Conservation (phyloP, 345 rosid genomes). For the Rhizophora apiculata region DNA sequence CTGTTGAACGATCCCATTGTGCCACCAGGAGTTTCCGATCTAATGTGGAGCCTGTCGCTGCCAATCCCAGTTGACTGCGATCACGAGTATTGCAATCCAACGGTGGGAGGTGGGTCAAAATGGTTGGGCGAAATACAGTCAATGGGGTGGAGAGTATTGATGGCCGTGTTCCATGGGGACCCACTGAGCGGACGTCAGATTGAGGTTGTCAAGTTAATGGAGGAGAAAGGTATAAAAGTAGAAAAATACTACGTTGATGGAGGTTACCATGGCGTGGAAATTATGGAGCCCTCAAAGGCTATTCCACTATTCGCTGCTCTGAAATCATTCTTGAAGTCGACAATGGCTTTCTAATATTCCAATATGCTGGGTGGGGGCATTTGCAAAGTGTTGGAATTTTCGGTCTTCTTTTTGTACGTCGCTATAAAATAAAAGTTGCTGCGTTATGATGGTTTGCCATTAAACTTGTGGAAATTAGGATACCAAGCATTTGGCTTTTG, state of each 20-base stretch:
- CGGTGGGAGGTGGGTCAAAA: conserved; percentile 27
- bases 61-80: conserved; percentile 39
- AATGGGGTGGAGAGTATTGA: conserved; percentile 26
- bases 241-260: conserved; percentile 27
- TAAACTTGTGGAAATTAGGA: too few relatives aligned
- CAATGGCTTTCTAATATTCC: too few relatives aligned
- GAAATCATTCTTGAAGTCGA: conserved; percentile 14
- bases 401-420: too few relatives aligned
- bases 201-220: conserved; percentile 35
- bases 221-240: conserved; percentile 39
- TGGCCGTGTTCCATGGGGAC: conserved; percentile 42
- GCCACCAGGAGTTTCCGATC: conserved; percentile 22
- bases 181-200: conserved; percentile 51
- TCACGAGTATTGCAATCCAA: conserved; percentile 40
- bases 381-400: too few relatives aligned
- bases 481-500: too few relatives aligned
- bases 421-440: too few relatives aligned
- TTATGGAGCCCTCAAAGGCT: conserved; percentile 21
- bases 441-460: too few relatives aligned
- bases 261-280: conserved; percentile 39
- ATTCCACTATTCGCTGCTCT: conserved; percentile 15
- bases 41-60: conserved; percentile 37
- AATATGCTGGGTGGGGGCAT: too few relatives aligned
- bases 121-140: conserved; percentile 1
- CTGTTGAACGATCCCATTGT: conserved; percentile 22